Evolutionary conservation across 1,139 yeast genomes (phyloP).

Genomic region (Entelexis paramagnoliae): DNA sequence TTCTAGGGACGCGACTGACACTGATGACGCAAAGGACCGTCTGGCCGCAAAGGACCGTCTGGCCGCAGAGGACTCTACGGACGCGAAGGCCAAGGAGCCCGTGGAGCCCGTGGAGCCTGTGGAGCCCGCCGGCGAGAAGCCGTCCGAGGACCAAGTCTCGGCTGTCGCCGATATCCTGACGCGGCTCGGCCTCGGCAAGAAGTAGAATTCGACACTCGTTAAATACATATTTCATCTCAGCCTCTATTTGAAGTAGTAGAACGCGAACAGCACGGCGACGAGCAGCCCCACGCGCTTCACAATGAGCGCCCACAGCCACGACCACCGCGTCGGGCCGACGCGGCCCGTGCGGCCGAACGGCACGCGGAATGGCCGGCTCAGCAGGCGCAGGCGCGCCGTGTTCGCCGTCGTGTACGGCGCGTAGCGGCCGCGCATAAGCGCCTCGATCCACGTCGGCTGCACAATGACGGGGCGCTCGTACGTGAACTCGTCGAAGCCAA

Average conservation of each 20-base stretch:
- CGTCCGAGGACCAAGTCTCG: neutral
- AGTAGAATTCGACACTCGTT: neutral
- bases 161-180: neutral
- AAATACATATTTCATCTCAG: neutral
- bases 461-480: conserved; percentile 63
- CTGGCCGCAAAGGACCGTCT: neutral
- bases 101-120: neutral
- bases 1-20: neutral
- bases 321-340: conserved; percentile 9
- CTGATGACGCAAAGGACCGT: too few relatives aligned
- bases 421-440: conserved; percentile 49
- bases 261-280: neutral
- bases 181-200: conserved; percentile 1
- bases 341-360: conserved; percentile 18
- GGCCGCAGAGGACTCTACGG: neutral
- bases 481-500: conserved; percentile 62
- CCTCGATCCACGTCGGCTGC: conserved; percentile 61
- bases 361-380: conserved; percentile 14
- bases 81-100: neutral
- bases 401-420: conserved; percentile 49
- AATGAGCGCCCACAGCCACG: conserved; percentile 4
- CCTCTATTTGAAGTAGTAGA: neutral
- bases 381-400: conserved; percentile 10
- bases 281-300: neutral
- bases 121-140: neutral